Evolutionary conservation across 495 filamentous ascomycete genomes (phyloP), one percentile per base, ranked within the genome.

Genomic region (Bacidia gigantensis): DNA sequence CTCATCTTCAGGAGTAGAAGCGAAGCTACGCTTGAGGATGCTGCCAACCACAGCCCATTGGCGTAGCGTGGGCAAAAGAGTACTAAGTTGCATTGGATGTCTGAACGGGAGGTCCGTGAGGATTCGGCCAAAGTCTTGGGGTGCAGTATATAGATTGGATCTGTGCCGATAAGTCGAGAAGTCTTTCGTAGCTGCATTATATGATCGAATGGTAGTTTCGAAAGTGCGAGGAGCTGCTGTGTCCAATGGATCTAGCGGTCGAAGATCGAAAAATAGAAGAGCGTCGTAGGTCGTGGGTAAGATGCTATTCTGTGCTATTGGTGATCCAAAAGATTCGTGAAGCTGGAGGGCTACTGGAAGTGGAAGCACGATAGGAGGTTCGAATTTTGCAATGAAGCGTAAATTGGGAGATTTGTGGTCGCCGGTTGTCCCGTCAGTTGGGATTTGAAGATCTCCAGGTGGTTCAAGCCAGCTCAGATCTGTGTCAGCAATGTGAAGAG

Each of bases 81-180:
- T 76, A 23, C 89, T 68, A 12, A 98, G 68, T 60, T 96, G 88
- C 47, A 82, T 77, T 1, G 92, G 92, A 61, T 97, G 92, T 1
- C 81, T 78, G 58, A 98, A 95, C 1, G 86, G 82, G 9, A 96
- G 67, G 20, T 85, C 76, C 35, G 75, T 75, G 22, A 98, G 62
- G 1, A 73, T 75, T 32, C 80, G 72, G 2, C 84, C 84, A 46
- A 77, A 82, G 14, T 84, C 80, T 2, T 78, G 72, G 54, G 86
- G 83, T 48, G 83, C 74, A 2, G 86, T 73, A 54, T 79, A 80
- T 40, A 97, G 77, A 0, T 74, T 80, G 63, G 87, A 87, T 45
- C 59, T 61, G 51, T 95, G 89, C 0, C 59, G 67, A 26, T 73
- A 77, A 22, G 64, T 65, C 2, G 54, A 61, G 23, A 72, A 67